phyloP scores from a whole-genome alignment of 495 filamentous ascomycete genomes.

The Penicillium psychrofluorescens region DNA sequence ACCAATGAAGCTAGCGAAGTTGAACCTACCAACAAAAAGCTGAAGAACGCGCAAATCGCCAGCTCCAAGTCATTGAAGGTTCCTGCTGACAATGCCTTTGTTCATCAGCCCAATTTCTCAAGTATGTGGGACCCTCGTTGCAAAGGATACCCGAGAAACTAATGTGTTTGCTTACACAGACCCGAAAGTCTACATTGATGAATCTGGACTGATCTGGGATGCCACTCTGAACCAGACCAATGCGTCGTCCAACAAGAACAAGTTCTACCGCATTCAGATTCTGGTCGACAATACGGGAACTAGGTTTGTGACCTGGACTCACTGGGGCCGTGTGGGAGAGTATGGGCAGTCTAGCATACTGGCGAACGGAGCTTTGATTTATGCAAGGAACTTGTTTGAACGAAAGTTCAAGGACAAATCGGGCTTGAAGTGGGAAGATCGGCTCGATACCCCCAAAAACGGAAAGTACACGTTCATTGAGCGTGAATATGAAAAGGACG shows the following conservation, averaged over 20 bases:
- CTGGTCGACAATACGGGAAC: constrained; percentile 13
- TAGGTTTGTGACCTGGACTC: constrained; percentile 53
- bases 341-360: constrained; percentile 50
- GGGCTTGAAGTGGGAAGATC: constrained; percentile 58
- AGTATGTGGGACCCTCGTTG: constrained; percentile 2
- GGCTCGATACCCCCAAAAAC: constrained; percentile 49
- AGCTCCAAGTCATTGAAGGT: constrained; percentile 31
- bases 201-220: constrained; percentile 54
- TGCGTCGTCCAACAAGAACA: constrained; percentile 57
- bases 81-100: constrained; percentile 45
- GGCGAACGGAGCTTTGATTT: constrained; percentile 26
- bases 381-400: constrained; percentile 50
- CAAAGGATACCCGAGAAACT: constrained; percentile 4
- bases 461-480: constrained; percentile 76
- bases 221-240: constrained; percentile 44
- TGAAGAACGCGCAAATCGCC: constrained; percentile 38
- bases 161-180: constrained; percentile 1
- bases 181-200: constrained; percentile 56
- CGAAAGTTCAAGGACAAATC: constrained; percentile 77
- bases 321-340: constrained; percentile 78
- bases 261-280: constrained; percentile 64
- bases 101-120: not conserved
- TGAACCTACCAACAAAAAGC: constrained; percentile 19
- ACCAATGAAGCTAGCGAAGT: not conserved
- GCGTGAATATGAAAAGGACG: constrained; percentile 57